A percentile compares a stretch with the other conserved stretches of the same genome.
phyloP scores from a whole-genome alignment of 2,329 filamentous ascomycete genomes.

The Sclerotiophoma versabilis region DNA sequence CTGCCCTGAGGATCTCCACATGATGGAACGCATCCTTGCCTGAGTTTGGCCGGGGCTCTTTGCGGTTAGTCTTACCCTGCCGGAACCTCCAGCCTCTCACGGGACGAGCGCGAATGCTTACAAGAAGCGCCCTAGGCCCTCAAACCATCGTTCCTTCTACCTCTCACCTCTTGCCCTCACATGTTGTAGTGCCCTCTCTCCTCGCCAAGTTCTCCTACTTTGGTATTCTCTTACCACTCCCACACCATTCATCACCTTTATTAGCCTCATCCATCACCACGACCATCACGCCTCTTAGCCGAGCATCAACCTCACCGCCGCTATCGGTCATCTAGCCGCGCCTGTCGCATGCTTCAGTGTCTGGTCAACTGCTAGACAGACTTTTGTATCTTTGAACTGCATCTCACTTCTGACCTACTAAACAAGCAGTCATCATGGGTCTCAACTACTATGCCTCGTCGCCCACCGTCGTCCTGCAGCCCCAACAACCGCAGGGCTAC shows the following conservation, averaged over 20 bases:
- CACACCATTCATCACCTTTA: constrained; percentile 16
- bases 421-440: constrained; percentile 52
- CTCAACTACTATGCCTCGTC: constrained; percentile 57
- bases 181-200: constrained; percentile 26
- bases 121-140: constrained; percentile 44
- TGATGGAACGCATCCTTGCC: constrained; percentile 1
- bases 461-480: constrained; percentile 56
- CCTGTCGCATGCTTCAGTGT: constrained; percentile 36
- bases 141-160: constrained; percentile 44
- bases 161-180: constrained; percentile 44
- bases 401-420: constrained; percentile 45
- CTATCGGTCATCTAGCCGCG: constrained; percentile 31
- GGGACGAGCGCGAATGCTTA: constrained; percentile 42
- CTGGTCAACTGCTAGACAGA: constrained; percentile 38
- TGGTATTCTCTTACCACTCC: constrained; percentile 9
- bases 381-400: constrained; percentile 43
- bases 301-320: constrained; percentile 35
- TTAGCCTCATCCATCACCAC: constrained; percentile 9
- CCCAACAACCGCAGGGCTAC: constrained; percentile 49
- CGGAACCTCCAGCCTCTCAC: constrained; percentile 42
- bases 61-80: constrained; percentile 9
- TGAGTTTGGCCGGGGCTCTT: constrained; percentile 6
- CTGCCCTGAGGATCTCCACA: constrained; percentile 25
- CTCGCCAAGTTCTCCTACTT: constrained; percentile 17
- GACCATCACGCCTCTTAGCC: constrained; percentile 29